Percentiles rank a stretch among this genome's conserved stretches.
Conservation (phyloP, 2,329 filamentous ascomycete genomes). For the Apiospora arundinis region DNA sequence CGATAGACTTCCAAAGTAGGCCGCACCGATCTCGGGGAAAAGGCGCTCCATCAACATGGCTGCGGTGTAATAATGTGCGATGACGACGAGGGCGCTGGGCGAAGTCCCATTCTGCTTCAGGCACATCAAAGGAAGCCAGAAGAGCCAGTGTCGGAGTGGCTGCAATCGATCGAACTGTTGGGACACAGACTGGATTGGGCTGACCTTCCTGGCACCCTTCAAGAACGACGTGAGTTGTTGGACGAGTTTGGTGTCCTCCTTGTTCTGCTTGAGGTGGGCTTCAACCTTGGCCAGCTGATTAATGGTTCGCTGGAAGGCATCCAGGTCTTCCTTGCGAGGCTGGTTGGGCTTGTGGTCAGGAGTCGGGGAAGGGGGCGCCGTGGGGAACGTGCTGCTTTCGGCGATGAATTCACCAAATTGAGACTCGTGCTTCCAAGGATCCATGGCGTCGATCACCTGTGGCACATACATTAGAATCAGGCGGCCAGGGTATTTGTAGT, state of each 20-base stretch:
- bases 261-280: constrained; percentile 69
- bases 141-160: constrained; percentile 88
- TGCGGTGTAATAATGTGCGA: constrained; percentile 91
- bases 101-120: constrained; percentile 79
- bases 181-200: constrained; percentile 72
- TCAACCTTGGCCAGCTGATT: constrained; percentile 73
- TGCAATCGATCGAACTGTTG: constrained; percentile 92
- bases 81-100: constrained; percentile 78
- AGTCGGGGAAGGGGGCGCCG: constrained; percentile 67
- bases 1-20: constrained; percentile 84
- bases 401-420: constrained; percentile 83
- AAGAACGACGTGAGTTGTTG: constrained; percentile 75
- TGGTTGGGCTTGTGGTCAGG: constrained; percentile 67
- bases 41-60: constrained; percentile 88
- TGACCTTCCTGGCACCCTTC: constrained; percentile 73
- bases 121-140: constrained; percentile 90
- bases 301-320: constrained; percentile 70
- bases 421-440: constrained; percentile 88
- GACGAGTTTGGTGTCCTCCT: constrained; percentile 72
- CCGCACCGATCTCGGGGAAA: constrained; percentile 88
- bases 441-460: constrained; percentile 89
- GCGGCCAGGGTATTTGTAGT: background rate
- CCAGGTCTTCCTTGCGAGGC: constrained; percentile 73
- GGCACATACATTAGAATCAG: background rate
- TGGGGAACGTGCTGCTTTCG: constrained; percentile 77